Base-by-base conservation (phyloP, 2,329 filamentous ascomycete genomes). In the Aureobasidium sp. region DNA sequence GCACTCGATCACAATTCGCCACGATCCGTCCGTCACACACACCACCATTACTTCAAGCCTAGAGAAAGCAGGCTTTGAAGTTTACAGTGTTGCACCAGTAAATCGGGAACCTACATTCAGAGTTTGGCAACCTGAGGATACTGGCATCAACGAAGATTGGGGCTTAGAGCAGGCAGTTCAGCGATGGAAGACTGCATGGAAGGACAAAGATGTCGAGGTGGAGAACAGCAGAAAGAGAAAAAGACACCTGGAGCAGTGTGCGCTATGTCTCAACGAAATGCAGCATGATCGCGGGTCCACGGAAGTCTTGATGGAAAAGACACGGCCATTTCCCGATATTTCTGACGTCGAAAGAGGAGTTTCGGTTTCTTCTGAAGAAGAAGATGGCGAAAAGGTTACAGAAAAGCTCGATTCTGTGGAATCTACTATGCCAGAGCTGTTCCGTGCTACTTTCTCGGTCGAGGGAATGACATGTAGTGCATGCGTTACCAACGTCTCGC, bases 1-100 rank as follows among this genome's bases (percentile, higher is more conserved):
- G 42, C 88, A 88, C 53, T 84, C 84, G 64, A 84, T 90, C 67
- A 85, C 84, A 36, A 77, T 87, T 65, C 77, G 80, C 67, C 85
- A 87, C 72, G 69, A 68, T 50, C 68, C 77, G 64, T 73, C 73
- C 63, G 70, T 76, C 50, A 68, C 78, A 26, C 66, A 79, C 34
- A 70, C 76, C 2, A 72, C 74, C 34, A 77, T 79, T 37, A 66
- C 69, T 9, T 67, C 69, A 48, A 76, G 80, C 9, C 78, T 88
- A 23, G 79, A 84, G 62, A 76, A 80, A 60, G 80, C 79, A 36
- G 84, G 84, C 17, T 87, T 86, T 70, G 83, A 87, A 56, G 74
- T 86, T 27, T 80, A 79, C 67, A 81, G 76, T 62, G 72, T 81
- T n/a, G 72, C 75, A 42, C 70, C 72, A 63, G 41, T 56, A 36